Percentiles rank a stretch among this genome's conserved stretches.
Conservation (phyloP, 805 yeast species). For the Suhomyces tanzawaensis region DNA sequence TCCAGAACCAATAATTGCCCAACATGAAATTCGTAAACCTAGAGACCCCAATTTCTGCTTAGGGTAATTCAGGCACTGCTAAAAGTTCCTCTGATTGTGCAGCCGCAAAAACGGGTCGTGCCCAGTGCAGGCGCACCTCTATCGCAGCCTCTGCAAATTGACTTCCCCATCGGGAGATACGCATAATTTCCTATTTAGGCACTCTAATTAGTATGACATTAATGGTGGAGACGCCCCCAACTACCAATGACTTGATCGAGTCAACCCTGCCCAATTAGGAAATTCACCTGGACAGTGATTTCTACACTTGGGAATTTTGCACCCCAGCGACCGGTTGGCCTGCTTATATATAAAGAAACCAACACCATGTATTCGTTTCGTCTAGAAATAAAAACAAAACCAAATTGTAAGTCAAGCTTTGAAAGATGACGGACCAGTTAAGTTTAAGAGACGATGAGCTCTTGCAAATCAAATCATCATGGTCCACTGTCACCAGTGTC, state of each 20-base stretch:
- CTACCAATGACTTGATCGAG: neutral
- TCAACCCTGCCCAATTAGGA: conserved; percentile 1
- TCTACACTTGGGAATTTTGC: conserved; percentile 4
- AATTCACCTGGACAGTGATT: conserved; percentile 1
- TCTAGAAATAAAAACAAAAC: neutral
- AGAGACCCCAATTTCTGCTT: neutral
- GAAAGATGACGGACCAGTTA: conserved; percentile 5
- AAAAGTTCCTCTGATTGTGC: neutral
- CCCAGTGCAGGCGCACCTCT: neutral
- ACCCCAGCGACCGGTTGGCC: neutral
- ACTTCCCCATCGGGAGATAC: conserved; percentile 5
- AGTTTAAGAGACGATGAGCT: conserved; percentile 15
- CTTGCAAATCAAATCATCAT: conserved; percentile 26
- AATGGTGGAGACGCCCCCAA: neutral
- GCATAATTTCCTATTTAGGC: conserved; percentile 7
- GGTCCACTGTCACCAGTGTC: conserved; percentile 29
- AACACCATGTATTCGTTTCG: neutral
- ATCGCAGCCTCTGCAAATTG: neutral
- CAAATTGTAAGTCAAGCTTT: neutral
- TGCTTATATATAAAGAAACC: neutral
- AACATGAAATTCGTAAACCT: no score
- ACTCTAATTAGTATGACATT: conserved; percentile 4
- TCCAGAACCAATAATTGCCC: no score
- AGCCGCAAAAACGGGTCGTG: neutral
- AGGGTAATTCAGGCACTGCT: conserved; percentile 1